Percentiles rank a stretch among this genome's conserved stretches.
phyloP scores from a whole-genome alignment of 1,284 basidiomycete species.

The Takashimella tepidaria region DNA sequence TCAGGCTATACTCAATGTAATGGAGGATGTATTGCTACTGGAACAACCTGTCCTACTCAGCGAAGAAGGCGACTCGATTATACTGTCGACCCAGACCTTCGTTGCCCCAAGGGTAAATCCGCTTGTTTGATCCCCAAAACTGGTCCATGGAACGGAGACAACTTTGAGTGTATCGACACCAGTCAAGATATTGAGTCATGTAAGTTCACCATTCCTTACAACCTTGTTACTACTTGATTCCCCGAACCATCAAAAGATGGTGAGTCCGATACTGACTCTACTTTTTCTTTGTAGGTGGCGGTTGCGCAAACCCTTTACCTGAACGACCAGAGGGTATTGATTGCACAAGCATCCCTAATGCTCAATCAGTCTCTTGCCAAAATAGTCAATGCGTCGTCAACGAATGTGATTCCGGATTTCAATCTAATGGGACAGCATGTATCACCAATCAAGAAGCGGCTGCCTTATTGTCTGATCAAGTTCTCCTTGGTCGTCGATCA shows the following conservation, averaged over 20 bases:
- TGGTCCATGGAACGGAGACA: background rate
- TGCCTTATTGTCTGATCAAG: background rate
- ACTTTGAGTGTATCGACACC: background rate
- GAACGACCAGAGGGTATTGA: background rate
- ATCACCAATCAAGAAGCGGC: background rate
- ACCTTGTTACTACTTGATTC: too few species aligned
- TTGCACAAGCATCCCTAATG: background rate
- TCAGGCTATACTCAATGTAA: background rate
- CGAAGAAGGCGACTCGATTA: background rate
- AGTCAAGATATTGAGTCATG: background rate
- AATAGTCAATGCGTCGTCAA: background rate
- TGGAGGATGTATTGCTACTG: background rate
- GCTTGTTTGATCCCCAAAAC: background rate
- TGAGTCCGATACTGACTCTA: background rate
- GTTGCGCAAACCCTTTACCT: background rate
- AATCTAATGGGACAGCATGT: background rate
- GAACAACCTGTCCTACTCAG: background rate
- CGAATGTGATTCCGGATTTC: background rate
- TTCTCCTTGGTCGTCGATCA: background rate
- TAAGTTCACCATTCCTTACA: too few species aligned
- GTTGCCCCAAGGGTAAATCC: background rate
- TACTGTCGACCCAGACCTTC: background rate
- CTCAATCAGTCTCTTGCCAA: background rate
- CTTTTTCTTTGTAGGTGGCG: background rate
- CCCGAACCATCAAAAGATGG: too few species aligned